Conservation (phyloP, 129 eudicot species). For the Sambucus nigra region DNA sequence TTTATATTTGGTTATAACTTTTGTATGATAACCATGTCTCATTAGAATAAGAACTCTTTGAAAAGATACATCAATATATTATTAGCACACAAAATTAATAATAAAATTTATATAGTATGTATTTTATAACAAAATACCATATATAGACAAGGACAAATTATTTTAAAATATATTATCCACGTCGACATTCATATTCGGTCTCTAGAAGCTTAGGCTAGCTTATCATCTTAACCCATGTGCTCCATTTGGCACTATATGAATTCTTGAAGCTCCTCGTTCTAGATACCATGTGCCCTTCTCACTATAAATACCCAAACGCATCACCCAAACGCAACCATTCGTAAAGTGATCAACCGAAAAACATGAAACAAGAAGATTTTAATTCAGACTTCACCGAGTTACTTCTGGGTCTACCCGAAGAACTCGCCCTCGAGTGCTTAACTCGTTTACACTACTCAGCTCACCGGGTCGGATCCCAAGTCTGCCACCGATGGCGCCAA, state of each 20-base stretch:
- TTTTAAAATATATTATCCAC: too few species aligned
- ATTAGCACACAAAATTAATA: too few species aligned
- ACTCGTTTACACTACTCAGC: conserved; percentile 62
- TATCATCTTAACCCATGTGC: neutral
- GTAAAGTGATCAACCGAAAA: too few species aligned
- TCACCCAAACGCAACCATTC: neutral
- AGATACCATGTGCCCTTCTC: neutral
- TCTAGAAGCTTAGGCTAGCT: too few species aligned
- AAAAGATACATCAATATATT: too few species aligned
- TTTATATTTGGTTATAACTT: too few species aligned
- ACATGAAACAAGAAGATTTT: neutral
- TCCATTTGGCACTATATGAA: neutral
- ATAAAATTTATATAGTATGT: too few species aligned
- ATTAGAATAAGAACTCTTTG: too few species aligned
- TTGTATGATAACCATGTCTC: too few species aligned
- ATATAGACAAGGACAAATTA: too few species aligned
- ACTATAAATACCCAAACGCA: neutral
- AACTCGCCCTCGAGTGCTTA: conserved; percentile 65
- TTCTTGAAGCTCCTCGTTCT: neutral
- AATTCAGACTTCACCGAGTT: conserved; percentile 28
- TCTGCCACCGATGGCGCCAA: conserved; percentile 56
- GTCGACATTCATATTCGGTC: too few species aligned
- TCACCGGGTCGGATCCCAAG: conserved; percentile 45
- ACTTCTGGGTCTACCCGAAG: conserved; percentile 70
- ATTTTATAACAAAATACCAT: too few species aligned